Evolutionary conservation across 2,329 filamentous ascomycete species (phyloP), one percentile per base, ranked within the genome.

Genomic region (Pseudogymnoascus sp.): DNA sequence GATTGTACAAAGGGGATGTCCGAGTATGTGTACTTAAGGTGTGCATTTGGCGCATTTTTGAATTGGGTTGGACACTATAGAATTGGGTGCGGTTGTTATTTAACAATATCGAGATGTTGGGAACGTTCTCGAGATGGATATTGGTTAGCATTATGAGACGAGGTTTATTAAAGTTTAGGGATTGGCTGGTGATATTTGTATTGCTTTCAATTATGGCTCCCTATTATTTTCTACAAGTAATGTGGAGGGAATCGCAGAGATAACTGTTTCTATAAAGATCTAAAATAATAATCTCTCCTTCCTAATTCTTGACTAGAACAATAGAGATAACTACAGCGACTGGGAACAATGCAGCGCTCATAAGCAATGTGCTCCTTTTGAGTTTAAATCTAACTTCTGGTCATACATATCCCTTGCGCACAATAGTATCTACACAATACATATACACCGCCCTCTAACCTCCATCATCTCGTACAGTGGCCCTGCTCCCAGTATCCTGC

Each of bases 1-100:
- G 14, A 38, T 47, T 61, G 37, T 61, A 53, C n/a, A 61, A 42
- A 61, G 14, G 60, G 38, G 18, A 38, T 62, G 50, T 56, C 50
- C 28, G 50, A 56, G 50, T 56, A 56, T 56, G 10, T 56, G 50
- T 56, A 56, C 28, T 35, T 7, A 33, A 12, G 50, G 16, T 56
- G 28, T 56, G 50, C 28, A 56, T 56, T 33, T 56, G 50, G 50
- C 50, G 50, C 50, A 56, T 33, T 56, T 33, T 56, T 56, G 25
- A 56, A 56, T 56, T 56, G 50, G 50, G 50, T 56, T 56, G n/a
- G 50, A 33, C 50, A 56, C 4, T 33, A 33, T 56, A 56, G 28
- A 56, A 56, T 56, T n/a, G 50, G 50, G 50, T 33, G 28, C 50
- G n/a, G 16, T 35, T 53, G 47, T 53, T 56, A 56, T 56, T 53